Evolutionary conservation across 2,329 filamentous ascomycete species (phyloP).

Genomic region (Pseudocercospora pini-densiflorae): DNA sequence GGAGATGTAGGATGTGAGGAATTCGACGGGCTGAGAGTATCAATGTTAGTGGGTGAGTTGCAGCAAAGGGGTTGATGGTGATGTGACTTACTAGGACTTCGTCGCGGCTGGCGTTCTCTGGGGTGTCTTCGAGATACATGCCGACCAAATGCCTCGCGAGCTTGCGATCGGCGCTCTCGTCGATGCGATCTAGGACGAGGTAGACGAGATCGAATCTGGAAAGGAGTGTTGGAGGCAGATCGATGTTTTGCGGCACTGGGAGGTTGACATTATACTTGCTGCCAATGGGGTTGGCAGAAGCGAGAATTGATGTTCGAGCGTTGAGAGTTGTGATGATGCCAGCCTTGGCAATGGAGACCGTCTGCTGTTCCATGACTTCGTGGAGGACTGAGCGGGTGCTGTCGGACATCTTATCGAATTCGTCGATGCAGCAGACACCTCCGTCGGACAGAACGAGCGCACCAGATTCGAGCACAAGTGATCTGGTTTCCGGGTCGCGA

Average conservation of each 20-base stretch:
- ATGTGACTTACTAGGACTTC: conserved; percentile 75
- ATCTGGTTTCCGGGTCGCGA: conserved; percentile 72
- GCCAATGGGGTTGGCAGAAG: conserved; percentile 96
- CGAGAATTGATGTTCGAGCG: conserved; percentile 91
- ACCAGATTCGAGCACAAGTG: conserved; percentile 75
- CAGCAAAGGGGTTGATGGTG: not conserved
- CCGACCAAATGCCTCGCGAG: conserved; percentile 90
- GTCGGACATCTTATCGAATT: conserved; percentile 82
- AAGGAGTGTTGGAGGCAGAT: conserved; percentile 90
- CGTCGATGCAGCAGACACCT: conserved; percentile 77
- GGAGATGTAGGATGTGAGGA: conserved; percentile 95
- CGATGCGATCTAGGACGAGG: conserved; percentile 89
- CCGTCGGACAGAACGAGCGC: conserved; percentile 75
- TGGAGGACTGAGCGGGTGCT: conserved; percentile 74
- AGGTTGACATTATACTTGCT: conserved; percentile 97
- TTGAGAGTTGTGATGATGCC: conserved; percentile 89
- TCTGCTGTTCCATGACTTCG: conserved; percentile 83
- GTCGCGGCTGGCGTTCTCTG: conserved; percentile 76
- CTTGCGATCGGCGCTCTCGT: conserved; percentile 86
- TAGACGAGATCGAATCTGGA: conserved; percentile 98
- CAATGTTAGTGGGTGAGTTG: conserved; percentile 17
- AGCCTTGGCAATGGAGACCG: conserved; percentile 76
- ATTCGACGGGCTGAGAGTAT: conserved; percentile 77
- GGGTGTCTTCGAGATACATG: conserved; percentile 95
- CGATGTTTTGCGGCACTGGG: conserved; percentile 96